Base-by-base conservation (phyloP, 2,329 filamentous ascomycete genomes). In the Xylariaceae sp. region DNA sequence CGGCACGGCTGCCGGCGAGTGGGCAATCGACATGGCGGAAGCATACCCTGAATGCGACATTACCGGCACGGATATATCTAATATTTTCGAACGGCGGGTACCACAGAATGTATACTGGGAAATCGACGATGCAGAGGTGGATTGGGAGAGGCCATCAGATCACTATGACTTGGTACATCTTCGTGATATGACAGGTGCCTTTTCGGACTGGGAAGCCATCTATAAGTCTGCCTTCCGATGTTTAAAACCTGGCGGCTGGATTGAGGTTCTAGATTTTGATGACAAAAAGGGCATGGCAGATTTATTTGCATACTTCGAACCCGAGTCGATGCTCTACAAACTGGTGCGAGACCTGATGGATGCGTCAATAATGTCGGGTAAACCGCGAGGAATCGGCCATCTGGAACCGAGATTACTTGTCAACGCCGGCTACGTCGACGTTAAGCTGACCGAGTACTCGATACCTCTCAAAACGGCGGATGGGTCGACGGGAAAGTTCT, bases 51-150 rank as follows among this genome's bases (percentile, higher is more conserved):
- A 71, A 31, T 80, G 77, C 58, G 78, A 82, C 56, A 76, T 83
- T 5, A 75, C 78, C 6, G 80, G 80, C 18, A 81, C 77, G 39
- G 80, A 83, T 55, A 80, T 82, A 48, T 76, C 78, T 14, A 78
- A 80, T 51, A 78, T 82, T 43, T 78, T 81, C 56, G 76, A 76
- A n/a, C 73, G 71, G 17, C 73, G 75, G 32, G 76, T 79, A 6
- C 80, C 80, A 5, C 75, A 76, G 59, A 83, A 83, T 53, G 73
- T 81, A 36, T 80, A 77, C 57, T 82, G 81, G 66, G 78, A 82
- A 63, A 72, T 82, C 5, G 78, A 82, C 56, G 77, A 82, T 56
- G 80, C 78, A 41, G 78, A 82, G 61, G 63, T 71, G 19, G 78
- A 81, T 39, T 83, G 80, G 80, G 76, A 80, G 50, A 73, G 77